Evolutionary conservation across 306 rosid species (phyloP), one percentile per base, ranked within the genome.

Genomic region (Carpinus fangiana): DNA sequence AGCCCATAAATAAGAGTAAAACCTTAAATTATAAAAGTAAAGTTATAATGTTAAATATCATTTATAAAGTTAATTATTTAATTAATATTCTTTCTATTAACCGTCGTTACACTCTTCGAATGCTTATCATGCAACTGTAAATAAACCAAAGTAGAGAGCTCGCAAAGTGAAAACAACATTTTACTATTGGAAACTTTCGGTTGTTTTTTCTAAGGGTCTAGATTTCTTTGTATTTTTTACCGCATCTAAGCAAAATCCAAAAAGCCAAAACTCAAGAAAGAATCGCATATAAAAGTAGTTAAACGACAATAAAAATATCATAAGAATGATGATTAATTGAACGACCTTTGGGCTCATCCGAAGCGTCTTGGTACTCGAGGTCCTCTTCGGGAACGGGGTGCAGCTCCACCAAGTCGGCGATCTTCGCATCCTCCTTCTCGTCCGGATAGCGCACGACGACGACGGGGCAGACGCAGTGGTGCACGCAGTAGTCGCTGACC

Each of bases 351-450:
- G 76, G 85, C n/a, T 88, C 89, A 50, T 88, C 93, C 0, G 87
- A 78, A 23, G 86, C 89, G 76, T 90, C 98, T 57, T 74, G 88
- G 74, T 81, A 80, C 72, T 92, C 94, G 61, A 82, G 92, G 28
- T 92, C 97, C 73, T 91, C 97, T 85, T 95, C 98, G 12, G 91
- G 97, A 53, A 95, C 99, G 2, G 97, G 86, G 36, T 86, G 93
- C 14, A 91, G 94, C 43, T 90, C 94, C 56, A 72, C 83, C n/a
- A 57, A 16, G 52, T 67, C 72, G 1, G 26, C 51, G 14, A 41
- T 41, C 84, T 70, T 84, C 86, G 4, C 86, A 3, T 64, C 87
- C 73, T 84, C 87, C 73, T 82, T 89, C 0, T 89, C 96, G 20
- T 90, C 90, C 0, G 97, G 94, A 60, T 4, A 88, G 65, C 98